Conservation (phyloP, 2,329 filamentous ascomycete species). For the Metarhizium robertsii region DNA sequence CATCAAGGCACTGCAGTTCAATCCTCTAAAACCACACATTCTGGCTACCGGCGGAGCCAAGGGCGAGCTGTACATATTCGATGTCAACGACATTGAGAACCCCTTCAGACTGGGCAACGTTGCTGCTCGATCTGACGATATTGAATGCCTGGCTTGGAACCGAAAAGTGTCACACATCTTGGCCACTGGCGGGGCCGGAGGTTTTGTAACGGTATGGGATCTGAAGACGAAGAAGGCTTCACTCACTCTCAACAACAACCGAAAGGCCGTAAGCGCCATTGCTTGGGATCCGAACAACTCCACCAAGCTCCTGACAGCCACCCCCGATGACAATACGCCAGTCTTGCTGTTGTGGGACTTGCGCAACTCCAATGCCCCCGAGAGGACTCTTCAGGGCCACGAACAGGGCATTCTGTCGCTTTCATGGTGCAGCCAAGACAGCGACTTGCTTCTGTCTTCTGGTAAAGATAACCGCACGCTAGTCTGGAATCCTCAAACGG, state of each 20-base stretch:
- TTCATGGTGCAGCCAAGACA: constrained; percentile 91
- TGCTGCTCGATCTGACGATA: constrained; percentile 83
- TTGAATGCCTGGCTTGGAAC: constrained; percentile 97
- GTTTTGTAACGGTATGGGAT: constrained; percentile 98
- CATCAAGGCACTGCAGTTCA: constrained; percentile 94
- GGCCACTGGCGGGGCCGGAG: constrained; percentile 84
- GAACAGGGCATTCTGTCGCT: constrained; percentile 88
- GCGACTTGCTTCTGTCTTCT: constrained; percentile 79
- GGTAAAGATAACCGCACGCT: constrained; percentile 96
- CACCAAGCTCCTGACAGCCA: constrained; percentile 88
- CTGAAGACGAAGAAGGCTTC: constrained; percentile 97
- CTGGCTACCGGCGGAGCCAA: constrained; percentile 89
- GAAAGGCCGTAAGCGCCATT: constrained; percentile 89
- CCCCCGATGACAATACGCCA: constrained; percentile 78
- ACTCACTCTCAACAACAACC: constrained; percentile 87
- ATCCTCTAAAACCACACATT: constrained; percentile 82
- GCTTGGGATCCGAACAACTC: constrained; percentile 96
- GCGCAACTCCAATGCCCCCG: constrained; percentile 90
- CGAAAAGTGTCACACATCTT: constrained; percentile 95
- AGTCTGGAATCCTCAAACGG: constrained; percentile 92
- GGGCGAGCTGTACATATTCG: constrained; percentile 93
- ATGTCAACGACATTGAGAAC: constrained; percentile 80
- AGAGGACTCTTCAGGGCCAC: constrained; percentile 81
- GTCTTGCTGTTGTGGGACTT: constrained; percentile 91
- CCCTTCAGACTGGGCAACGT: constrained; percentile 83